phyloP scores from a whole-genome alignment of 2,329 filamentous ascomycete species.

The Fusarium humuli region DNA sequence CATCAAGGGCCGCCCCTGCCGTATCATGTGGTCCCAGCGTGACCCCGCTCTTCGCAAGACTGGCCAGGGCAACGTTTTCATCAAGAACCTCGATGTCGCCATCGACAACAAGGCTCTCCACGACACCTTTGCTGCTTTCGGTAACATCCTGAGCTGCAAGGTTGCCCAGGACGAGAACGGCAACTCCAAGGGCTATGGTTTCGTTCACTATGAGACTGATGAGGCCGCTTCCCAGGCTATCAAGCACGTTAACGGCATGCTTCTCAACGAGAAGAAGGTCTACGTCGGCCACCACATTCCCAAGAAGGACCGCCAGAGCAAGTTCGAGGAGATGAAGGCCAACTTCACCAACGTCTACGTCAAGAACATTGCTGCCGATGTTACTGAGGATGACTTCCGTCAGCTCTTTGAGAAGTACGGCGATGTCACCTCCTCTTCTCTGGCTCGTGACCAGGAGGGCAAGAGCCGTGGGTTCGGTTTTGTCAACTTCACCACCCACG shows the following conservation, averaged over 20 bases:
- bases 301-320: constrained; percentile 99
- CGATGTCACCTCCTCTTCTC: constrained; percentile 93
- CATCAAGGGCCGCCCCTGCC: constrained; percentile 98
- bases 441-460: constrained; percentile 88
- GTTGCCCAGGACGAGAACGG: constrained; percentile 97
- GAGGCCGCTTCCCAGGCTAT: constrained; percentile 97
- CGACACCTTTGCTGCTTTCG: constrained; percentile 98
- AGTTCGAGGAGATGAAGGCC: constrained; percentile 99
- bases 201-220: constrained; percentile 99
- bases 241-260: constrained; percentile 99
- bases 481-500: constrained; percentile 94
- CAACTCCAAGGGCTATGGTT: constrained; percentile 98
- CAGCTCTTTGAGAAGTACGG: constrained; percentile 91
- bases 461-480: constrained; percentile 97
- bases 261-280: constrained; percentile 99
- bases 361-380: constrained; percentile 92
- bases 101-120: constrained; percentile 99
- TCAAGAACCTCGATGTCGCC: constrained; percentile 98
- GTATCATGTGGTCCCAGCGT: constrained; percentile 99
- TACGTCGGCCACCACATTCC: constrained; percentile 99
- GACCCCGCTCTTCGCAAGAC: constrained; percentile 99
- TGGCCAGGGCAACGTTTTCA: constrained; percentile 99
- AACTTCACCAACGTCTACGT: constrained; percentile 99
- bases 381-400: constrained; percentile 93
- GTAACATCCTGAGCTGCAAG: constrained; percentile 99